Conservation (phyloP, 257 asterid genomes). For the Gynochthodes officinalis region DNA sequence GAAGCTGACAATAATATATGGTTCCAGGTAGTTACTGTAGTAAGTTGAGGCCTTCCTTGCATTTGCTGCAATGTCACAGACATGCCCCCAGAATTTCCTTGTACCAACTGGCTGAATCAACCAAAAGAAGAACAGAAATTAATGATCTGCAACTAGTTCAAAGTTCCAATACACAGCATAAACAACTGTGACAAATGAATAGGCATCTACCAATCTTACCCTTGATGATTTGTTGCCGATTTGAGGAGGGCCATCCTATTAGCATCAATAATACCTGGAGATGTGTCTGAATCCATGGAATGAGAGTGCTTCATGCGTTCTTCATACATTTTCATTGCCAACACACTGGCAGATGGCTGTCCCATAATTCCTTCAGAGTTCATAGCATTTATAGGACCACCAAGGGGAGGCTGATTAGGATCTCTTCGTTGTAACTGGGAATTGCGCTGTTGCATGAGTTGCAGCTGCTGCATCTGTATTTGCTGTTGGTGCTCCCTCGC, state of each 20-base stretch:
- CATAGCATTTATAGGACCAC: conserved; percentile 73
- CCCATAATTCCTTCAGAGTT: conserved; percentile 88
- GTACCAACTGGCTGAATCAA: conserved; percentile 83
- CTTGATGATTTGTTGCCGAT: conserved; percentile 86
- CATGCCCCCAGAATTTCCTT: conserved; percentile 85
- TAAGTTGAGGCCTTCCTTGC: conserved; percentile 88
- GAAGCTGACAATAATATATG: not conserved
- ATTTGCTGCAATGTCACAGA: conserved; percentile 96
- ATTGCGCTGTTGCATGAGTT: conserved; percentile 91
- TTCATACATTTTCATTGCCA: conserved; percentile 96
- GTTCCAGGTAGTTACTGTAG: conserved; percentile 47
- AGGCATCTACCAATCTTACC: conserved; percentile 45
- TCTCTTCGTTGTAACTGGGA: conserved; percentile 93
- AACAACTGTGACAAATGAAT: not conserved
- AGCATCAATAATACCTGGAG: conserved; percentile 76
- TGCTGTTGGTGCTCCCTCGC: conserved; percentile 96
- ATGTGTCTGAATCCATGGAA: conserved; percentile 90
- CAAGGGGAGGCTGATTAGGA: conserved; percentile 86
- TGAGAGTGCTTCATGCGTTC: conserved; percentile 92
- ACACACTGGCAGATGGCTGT: conserved; percentile 90
- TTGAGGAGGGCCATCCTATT: conserved; percentile 94
- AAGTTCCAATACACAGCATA: not conserved
- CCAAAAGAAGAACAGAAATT: conserved; percentile 20
- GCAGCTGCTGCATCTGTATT: conserved; percentile 90
- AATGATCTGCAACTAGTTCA: not conserved